A percentile compares a stretch with the other conserved stretches of the same genome.
Evolutionary conservation across 2,329 filamentous ascomycete genomes (phyloP).

Genomic region (Verticillium longisporum): DNA sequence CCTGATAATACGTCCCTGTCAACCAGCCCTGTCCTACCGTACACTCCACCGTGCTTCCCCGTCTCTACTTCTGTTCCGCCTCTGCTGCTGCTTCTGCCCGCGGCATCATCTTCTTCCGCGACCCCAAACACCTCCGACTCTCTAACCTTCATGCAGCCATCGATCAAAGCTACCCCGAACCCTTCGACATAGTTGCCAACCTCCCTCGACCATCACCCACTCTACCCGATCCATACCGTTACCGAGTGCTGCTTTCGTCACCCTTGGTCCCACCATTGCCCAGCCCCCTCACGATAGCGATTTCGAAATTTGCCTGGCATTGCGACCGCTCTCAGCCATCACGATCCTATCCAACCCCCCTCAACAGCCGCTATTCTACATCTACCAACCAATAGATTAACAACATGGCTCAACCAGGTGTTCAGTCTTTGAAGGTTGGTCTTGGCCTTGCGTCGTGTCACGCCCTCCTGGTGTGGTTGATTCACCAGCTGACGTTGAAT

Average conservation of each 20-base stretch:
- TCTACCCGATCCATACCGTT: background rate
- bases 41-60: background rate
- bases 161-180: background rate
- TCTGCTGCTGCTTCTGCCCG: conserved; percentile 2
- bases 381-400: background rate
- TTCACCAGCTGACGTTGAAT: conserved; percentile 3
- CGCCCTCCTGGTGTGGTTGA: background rate
- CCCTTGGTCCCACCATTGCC: background rate
- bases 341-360: background rate
- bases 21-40: background rate
- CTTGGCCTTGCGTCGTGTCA: conserved; percentile 7
- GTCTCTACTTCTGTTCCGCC: background rate
- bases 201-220: background rate
- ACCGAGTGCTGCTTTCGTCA: background rate
- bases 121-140: background rate
- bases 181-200: background rate
- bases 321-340: background rate
- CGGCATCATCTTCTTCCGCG: background rate
- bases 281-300: background rate
- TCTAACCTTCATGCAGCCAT: background rate
- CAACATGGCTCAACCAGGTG: conserved; percentile 76
- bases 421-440: conserved; percentile 85
- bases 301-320: background rate
- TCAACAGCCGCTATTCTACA: background rate
- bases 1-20: conserved; percentile 1